Conservation (phyloP, 2,329 filamentous ascomycete species). For the Capronia americana region DNA sequence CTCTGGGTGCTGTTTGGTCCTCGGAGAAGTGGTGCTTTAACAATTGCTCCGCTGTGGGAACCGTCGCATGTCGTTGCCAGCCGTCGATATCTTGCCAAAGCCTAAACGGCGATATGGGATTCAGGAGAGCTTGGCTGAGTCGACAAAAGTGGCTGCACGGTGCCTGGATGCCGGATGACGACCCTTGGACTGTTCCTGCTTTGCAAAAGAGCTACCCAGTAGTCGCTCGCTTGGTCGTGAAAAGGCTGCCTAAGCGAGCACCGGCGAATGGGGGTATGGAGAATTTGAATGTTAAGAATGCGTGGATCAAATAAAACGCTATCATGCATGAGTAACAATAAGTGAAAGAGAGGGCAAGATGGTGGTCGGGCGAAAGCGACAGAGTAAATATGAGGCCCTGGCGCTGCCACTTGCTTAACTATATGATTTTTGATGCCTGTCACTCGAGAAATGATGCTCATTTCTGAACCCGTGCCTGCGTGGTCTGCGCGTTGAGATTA, state of each 20-base stretch:
- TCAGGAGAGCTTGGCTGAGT: neutral
- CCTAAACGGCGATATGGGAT: neutral
- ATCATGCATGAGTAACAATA: neutral
- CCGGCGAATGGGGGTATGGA: neutral
- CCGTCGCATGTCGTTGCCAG: slow-evolving; percentile 14
- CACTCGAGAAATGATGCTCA: slow-evolving; percentile 24
- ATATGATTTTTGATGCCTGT: slow-evolving; percentile 22
- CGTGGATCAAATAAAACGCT: neutral
- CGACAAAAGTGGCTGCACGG: neutral
- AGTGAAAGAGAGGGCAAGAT: neutral
- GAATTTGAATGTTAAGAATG: slow-evolving; percentile 1
- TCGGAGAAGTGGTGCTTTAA: neutral
- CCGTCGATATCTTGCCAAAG: slow-evolving; percentile 5
- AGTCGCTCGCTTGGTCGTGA: slow-evolving; percentile 15
- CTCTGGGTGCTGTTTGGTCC: neutral
- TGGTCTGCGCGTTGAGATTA: slow-evolving; percentile 27
- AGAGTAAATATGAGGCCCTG: slow-evolving; percentile 4
- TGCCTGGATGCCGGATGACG: neutral
- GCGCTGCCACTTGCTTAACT: slow-evolving; percentile 6
- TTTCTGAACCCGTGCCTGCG: slow-evolving; percentile 13
- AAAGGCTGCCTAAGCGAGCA: slow-evolving; percentile 9
- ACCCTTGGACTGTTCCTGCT: neutral
- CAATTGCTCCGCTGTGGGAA: slow-evolving; percentile 14
- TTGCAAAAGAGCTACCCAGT: neutral
- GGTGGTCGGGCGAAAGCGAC: neutral